Percentiles rank a stretch among this genome's conserved stretches.
Conservation (phyloP, 208 protist genomes). For the Leishmania braziliensis region DNA sequence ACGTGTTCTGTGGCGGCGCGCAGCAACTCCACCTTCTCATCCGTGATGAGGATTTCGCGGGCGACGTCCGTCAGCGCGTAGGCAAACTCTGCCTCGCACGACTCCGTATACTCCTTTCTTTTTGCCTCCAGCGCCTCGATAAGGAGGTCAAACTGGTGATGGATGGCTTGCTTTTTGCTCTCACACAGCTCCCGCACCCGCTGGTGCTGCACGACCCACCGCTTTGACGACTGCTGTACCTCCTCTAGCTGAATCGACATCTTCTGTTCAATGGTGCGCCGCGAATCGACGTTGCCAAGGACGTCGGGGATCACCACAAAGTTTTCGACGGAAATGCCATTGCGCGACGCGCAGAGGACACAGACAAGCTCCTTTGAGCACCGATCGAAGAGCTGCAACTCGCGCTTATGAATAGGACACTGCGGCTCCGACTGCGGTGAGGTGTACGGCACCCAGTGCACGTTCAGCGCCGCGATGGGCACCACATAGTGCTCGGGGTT, state of each 20-base stretch:
- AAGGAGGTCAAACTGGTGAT: conserved; percentile 82
- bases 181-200: conserved; percentile 63
- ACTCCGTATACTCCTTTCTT: conserved; percentile 69
- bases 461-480: conserved; percentile 68
- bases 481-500: conserved; percentile 65
- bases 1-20: conserved; percentile 72
- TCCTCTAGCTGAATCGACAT: conserved; percentile 64
- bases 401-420: conserved; percentile 74
- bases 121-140: conserved; percentile 73
- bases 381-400: conserved; percentile 83
- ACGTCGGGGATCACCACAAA: conserved; percentile 83
- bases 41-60: conserved; percentile 69
- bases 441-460: conserved; percentile 77
- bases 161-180: conserved; percentile 67
- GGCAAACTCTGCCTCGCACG: conserved; percentile 73
- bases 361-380: conserved; percentile 81
- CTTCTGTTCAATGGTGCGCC: conserved; percentile 57
- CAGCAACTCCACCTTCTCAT: conserved; percentile 81
- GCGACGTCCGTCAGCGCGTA: conserved; percentile 67
- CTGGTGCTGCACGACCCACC: conserved; percentile 82
- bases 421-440: conserved; percentile 67
- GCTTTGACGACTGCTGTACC: conserved; percentile 44
- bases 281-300: conserved; percentile 62
- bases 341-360: conserved; percentile 68
- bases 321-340: conserved; percentile 31